Percentiles rank a stretch among this genome's conserved stretches.
phyloP scores from a whole-genome alignment of 805 yeast genomes.

The Yarrowia porcina region DNA sequence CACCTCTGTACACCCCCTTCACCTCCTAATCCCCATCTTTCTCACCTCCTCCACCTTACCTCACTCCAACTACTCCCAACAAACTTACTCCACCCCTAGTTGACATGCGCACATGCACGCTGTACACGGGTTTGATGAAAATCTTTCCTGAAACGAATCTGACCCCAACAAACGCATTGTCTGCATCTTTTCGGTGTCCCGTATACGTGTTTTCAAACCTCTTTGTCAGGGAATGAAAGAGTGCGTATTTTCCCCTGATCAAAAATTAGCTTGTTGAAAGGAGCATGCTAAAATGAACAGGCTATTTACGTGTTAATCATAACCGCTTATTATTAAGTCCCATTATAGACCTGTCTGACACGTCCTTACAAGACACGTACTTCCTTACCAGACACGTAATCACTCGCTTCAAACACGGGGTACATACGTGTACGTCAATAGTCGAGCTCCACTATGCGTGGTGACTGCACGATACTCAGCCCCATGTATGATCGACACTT shows the following conservation, averaged over 20 bases:
- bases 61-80: neutral
- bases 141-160: neutral
- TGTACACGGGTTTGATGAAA: neutral
- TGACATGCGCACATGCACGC: neutral
- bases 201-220: neutral
- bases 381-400: neutral
- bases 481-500: neutral
- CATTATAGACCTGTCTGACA: too few relatives aligned
- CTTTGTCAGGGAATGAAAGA: too few relatives aligned
- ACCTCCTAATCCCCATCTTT: too few relatives aligned
- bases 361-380: too few relatives aligned
- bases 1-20: too few relatives aligned
- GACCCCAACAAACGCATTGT: neutral
- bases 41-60: too few relatives aligned
- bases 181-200: neutral
- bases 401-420: too few relatives aligned
- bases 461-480: slow-evolving; percentile 1
- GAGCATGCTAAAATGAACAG: too few relatives aligned
- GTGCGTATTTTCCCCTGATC: too few relatives aligned
- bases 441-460: neutral
- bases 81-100: neutral
- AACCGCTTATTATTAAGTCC: too few relatives aligned
- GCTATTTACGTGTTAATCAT: too few relatives aligned
- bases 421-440: neutral
- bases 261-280: too few relatives aligned